These are phyloP conservation scores for Ophiostoma novo-ulmi DNA, from an alignment of 2,329 filamentous ascomycete species.

Conservation along the genomic window DNA sequence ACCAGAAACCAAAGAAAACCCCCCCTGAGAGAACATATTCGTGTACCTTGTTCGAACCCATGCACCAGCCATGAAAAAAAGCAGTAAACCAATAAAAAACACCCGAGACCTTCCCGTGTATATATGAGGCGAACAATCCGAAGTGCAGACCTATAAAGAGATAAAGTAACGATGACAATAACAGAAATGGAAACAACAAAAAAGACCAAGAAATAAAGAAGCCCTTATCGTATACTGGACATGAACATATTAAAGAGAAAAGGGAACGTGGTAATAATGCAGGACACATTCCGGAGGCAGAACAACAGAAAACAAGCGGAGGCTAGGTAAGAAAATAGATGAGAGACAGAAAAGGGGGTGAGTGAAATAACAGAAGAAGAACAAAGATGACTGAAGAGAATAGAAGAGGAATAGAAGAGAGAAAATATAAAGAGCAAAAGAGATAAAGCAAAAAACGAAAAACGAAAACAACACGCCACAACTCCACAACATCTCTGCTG, in stretches of 20 bases:
- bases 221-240: neutral
- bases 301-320: too few species aligned
- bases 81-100: neutral
- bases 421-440: neutral
- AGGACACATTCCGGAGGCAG: neutral
- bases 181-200: neutral
- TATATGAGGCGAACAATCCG: neutral
- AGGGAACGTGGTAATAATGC: neutral
- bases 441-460: neutral
- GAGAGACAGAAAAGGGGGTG: neutral
- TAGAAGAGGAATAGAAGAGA: neutral
- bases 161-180: too few species aligned
- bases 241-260: neutral
- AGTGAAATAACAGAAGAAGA: neutral
- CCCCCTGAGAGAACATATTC: slow-evolving; percentile 10
- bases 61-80: neutral
- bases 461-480: neutral
- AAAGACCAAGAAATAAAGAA: neutral
- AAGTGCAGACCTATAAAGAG: neutral
- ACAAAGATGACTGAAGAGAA: neutral
- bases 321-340: too few species aligned
- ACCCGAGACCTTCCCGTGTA: neutral
- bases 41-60: slow-evolving; percentile 19
- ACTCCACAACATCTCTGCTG: neutral
- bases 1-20: neutral